Base-by-base conservation (phyloP, 2,329 filamentous ascomycete species). In the Trichoderma asperellum region DNA sequence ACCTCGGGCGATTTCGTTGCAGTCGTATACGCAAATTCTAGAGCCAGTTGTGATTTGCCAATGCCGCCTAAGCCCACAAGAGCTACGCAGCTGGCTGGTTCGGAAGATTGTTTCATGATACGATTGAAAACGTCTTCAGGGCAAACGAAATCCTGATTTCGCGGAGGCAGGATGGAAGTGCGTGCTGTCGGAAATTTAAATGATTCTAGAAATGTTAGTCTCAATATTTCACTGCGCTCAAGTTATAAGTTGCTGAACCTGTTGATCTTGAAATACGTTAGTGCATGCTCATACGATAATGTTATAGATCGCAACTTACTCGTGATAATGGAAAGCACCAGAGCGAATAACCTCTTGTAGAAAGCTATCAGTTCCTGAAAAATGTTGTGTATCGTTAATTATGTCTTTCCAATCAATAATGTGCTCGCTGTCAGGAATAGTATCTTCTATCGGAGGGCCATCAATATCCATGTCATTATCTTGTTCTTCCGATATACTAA, bases 1-100 rank as follows among this genome's bases (percentile, higher is more conserved):
- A n/a, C 27, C n/a, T 52, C 40, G 0, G 40, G 29, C 0, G 7
- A 49, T 5, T 1, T 24, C 0, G 16, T 2, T 43, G 24, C 24
- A 5, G 37, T 47, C 4, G 21, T 27, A 35, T 70, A 29, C 0
- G 68, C 63, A 5, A 56, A 35, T 4, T 70, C 34, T n/a, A 70
- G 61, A 5, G 64, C 68, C 1, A 70, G 12, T 3, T 63, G 49
- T 14, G 57, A 52, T 21, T 70, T 70, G 66, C 80, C 71, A 47
- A 79, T 73, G 18, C 79, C 78, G 4, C 79, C 80, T 2, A 81
- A 67, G n/a, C 80, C 79, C 0, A 77, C 73, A 10, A 81, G 74
- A 2, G 77, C 77, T 7, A 78, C 72, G 18, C 16, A 43, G 3
- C 40, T 43, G 40, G 40, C 16, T 43, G 40, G 16, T n/a, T 43